phyloP scores from a whole-genome alignment of 257 asterid genomes.

The Forsythia viridissima region DNA sequence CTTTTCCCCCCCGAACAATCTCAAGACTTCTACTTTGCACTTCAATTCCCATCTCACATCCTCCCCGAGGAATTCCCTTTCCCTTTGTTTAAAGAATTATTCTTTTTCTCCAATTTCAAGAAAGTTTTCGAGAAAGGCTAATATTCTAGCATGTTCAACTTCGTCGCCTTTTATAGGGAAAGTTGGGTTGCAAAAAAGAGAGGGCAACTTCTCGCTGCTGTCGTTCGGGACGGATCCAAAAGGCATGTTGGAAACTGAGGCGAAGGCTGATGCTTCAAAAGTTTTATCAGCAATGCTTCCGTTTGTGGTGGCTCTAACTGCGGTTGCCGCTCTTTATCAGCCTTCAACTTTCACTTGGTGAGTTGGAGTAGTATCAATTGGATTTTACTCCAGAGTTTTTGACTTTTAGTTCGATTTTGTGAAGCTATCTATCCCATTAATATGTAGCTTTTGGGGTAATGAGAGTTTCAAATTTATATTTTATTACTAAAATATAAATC shows the following conservation, averaged over 20 bases:
- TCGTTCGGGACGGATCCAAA: slow-evolving; percentile 63
- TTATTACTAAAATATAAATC: not conserved
- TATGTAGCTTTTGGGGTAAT: not conserved
- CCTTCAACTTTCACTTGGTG: slow-evolving; percentile 97
- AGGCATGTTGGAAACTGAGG: slow-evolving; percentile 39
- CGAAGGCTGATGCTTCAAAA: slow-evolving; percentile 59
- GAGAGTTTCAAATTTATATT: not conserved
- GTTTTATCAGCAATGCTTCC: slow-evolving; percentile 80
- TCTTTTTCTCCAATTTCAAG: slow-evolving; percentile 25
- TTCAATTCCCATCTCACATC: not conserved
- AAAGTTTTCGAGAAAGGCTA: slow-evolving; percentile 18
- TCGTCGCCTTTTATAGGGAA: slow-evolving; percentile 73
- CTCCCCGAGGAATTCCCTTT: slow-evolving; percentile 11
- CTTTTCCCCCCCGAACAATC: slow-evolving; percentile 32
- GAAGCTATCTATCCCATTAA: not conserved
- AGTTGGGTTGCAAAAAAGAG: slow-evolving; percentile 81
- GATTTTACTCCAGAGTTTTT: not conserved
- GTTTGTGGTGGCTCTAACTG: slow-evolving; percentile 87
- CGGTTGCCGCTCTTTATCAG: slow-evolving; percentile 78
- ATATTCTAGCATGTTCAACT: slow-evolving; percentile 60
- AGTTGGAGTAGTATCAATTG: slow-evolving; percentile 22
- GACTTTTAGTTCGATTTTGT: not conserved
- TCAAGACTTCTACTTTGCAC: slow-evolving; percentile 21
- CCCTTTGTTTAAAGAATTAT: slow-evolving; percentile 16
- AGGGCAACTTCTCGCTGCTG: slow-evolving; percentile 71